These are phyloP conservation scores for Thraustochytrium sp. DNA, from an alignment of 352 stramenopile species.

Conservation along the genomic window DNA sequence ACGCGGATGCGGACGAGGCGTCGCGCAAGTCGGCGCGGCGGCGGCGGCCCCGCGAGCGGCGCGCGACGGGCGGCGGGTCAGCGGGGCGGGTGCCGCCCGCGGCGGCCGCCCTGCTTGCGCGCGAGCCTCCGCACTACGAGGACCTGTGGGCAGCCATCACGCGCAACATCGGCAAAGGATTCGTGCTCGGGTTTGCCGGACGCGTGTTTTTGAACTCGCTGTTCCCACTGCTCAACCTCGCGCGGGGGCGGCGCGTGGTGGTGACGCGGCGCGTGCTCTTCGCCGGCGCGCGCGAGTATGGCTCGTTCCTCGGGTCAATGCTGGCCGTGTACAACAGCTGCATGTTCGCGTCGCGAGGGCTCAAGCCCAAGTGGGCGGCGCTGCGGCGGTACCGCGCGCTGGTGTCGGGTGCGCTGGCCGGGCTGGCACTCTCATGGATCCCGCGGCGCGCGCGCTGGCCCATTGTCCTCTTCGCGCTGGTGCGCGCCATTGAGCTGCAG, in stretches of 20 bases:
- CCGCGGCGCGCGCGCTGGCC: neutral
- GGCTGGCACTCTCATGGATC: conserved; percentile 8
- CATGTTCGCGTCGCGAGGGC: neutral
- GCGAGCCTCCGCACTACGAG: neutral
- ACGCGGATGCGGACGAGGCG: neutral
- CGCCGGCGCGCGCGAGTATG: conserved; percentile 5
- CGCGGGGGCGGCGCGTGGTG: neutral
- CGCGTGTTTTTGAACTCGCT: conserved; percentile 19
- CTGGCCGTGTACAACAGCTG: conserved; percentile 5
- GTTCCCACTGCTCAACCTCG: conserved; percentile 6
- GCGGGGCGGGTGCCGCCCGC: no score
- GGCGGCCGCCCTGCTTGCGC: no score
- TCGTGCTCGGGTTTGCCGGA: conserved; percentile 14
- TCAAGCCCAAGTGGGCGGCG: neutral
- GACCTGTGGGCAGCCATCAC: conserved; percentile 34
- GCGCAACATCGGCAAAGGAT: conserved; percentile 41
- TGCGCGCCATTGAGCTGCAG: conserved; percentile 31
- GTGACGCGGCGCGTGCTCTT: neutral
- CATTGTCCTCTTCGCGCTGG: conserved; percentile 8
- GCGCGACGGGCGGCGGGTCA: no score
- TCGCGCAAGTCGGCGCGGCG: neutral
- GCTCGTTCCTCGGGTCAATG: conserved; percentile 3
- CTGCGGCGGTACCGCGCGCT: conserved; percentile 4
- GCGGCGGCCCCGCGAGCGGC: no score
- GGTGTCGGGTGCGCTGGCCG: neutral